Conservation (phyloP, 2,329 filamentous ascomycete species). For the Myriosclerotinia duriaeana region DNA sequence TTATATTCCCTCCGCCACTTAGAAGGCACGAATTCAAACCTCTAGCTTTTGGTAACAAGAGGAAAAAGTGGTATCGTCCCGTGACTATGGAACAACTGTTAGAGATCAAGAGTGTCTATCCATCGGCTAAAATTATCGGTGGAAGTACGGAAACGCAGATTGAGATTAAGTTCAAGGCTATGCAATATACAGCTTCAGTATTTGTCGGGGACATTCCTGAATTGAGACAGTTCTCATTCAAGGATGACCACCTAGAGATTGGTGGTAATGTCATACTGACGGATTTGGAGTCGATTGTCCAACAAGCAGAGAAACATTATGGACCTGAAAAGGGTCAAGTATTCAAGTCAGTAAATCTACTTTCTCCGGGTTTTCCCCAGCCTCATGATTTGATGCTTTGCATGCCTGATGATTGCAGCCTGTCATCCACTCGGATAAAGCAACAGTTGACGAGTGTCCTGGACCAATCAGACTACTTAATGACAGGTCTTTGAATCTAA, state of each 20-base stretch:
- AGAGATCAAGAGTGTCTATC: slow-evolving; percentile 84
- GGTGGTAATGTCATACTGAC: slow-evolving; percentile 92
- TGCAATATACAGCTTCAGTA: slow-evolving; percentile 85
- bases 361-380: no score
- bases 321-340: slow-evolving; percentile 65
- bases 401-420: not conserved
- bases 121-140: slow-evolving; percentile 88
- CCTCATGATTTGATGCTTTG: not conserved
- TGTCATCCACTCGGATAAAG: not conserved
- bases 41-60: slow-evolving; percentile 88
- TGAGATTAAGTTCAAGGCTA: slow-evolving; percentile 95
- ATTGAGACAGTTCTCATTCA: slow-evolving; percentile 75
- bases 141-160: slow-evolving; percentile 98
- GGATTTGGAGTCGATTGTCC: slow-evolving; percentile 82
- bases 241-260: slow-evolving; percentile 81
- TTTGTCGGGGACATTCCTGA: slow-evolving; percentile 93
- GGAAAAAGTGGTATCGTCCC: slow-evolving; percentile 90
- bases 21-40: slow-evolving; percentile 80
- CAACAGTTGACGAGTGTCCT: not conserved
- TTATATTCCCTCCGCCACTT: slow-evolving; percentile 88
- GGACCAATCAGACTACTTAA: not conserved
- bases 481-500: not conserved
- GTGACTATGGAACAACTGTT: slow-evolving; percentile 83
- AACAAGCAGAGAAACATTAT: slow-evolving; percentile 76
- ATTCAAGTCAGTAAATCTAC: slow-evolving; percentile 52